phyloP scores from a whole-genome alignment of 2,329 filamentous ascomycete genomes.

The Triangularia verruculosa region DNA sequence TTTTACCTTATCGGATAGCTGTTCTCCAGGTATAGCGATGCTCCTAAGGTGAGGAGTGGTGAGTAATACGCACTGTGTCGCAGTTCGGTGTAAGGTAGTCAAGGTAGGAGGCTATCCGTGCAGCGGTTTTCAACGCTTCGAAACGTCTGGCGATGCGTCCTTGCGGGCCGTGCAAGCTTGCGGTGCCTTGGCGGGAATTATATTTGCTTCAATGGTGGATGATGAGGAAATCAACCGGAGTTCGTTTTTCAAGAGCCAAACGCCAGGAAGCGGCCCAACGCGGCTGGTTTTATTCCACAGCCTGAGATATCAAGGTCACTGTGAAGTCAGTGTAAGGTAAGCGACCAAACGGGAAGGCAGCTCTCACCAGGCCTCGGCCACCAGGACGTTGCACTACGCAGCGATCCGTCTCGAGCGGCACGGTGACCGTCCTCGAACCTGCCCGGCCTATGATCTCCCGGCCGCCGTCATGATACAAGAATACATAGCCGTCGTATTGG shows the following conservation, averaged over 20 bases:
- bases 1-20: not conserved
- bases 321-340: not conserved
- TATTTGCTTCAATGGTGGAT: not conserved
- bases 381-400: not conserved
- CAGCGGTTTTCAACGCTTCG: not conserved
- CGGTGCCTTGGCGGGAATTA: not conserved
- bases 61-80: not conserved
- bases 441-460: not conserved
- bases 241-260: not conserved
- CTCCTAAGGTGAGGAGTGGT: not conserved
- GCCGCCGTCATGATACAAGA: not conserved
- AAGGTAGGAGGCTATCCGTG: not conserved
- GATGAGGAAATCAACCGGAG: not conserved
- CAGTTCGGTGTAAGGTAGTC: not conserved
- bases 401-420: not conserved
- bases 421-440: constrained; percentile 6
- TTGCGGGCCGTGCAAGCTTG: not conserved
- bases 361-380: not conserved
- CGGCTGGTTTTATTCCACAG: not conserved
- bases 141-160: not conserved
- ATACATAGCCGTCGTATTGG: not conserved
- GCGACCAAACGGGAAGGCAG: not conserved
- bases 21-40: constrained; percentile 1
- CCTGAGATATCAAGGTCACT: not conserved
- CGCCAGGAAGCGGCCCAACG: not conserved